A percentile compares a stretch with the other conserved stretches of the same genome.
Evolutionary conservation across 352 stramenopile species (phyloP).

Genomic region (Phytopythium helicoides): DNA sequence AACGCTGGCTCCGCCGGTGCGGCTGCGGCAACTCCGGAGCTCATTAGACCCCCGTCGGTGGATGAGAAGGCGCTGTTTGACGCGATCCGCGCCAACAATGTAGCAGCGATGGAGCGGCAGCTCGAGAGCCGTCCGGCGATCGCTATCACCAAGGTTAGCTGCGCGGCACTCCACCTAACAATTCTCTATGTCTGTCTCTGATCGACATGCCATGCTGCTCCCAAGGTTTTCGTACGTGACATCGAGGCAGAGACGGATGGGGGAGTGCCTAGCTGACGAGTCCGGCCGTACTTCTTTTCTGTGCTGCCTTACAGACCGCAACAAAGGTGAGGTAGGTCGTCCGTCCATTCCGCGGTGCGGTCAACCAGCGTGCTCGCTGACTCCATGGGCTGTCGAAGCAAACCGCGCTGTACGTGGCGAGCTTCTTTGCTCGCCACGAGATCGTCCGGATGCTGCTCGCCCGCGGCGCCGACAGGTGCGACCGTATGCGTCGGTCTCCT

Average conservation of each 20-base stretch:
- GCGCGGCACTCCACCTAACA: no score
- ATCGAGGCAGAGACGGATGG: neutral
- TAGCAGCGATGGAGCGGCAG: conserved; percentile 19
- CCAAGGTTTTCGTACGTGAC: conserved; percentile 1
- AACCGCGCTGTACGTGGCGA: conserved; percentile 64
- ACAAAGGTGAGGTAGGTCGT: conserved; percentile 5
- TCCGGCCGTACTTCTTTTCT: no score
- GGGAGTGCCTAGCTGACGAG: conserved; percentile 4
- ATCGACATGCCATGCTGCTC: neutral
- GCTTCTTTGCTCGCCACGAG: conserved; percentile 56
- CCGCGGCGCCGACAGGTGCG: conserved; percentile 61
- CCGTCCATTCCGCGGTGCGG: no score
- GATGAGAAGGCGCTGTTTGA: conserved; percentile 16
- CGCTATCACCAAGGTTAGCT: conserved; percentile 37
- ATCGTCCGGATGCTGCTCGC: conserved; percentile 45
- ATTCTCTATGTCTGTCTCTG: neutral
- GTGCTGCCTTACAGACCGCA: neutral
- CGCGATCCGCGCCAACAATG: conserved; percentile 34
- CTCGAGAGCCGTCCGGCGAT: conserved; percentile 24
- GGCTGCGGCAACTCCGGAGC: neutral
- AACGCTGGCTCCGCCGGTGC: neutral
- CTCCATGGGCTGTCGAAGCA: conserved; percentile 18
- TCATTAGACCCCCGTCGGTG: neutral
- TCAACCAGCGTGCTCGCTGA: no score
- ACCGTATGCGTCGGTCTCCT: neutral